Base-by-base conservation (phyloP, 139 green algal species). In the Limnomonas spitsbergensis region DNA sequence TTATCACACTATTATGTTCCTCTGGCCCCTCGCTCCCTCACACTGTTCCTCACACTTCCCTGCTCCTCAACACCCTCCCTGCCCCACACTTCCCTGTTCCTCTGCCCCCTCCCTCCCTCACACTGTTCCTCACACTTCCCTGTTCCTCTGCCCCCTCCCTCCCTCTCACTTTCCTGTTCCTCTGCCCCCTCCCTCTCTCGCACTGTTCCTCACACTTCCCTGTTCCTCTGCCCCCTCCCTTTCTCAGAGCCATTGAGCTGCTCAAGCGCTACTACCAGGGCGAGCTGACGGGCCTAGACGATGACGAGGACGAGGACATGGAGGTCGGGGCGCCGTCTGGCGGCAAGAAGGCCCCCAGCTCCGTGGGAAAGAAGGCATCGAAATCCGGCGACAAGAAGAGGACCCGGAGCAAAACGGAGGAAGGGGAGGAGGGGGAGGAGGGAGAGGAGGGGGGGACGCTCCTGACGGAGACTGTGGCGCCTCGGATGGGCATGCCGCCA, bases 401-500 rank as follows among this genome's bases (percentile, higher is more conserved):
- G 27, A 34, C 26, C 6, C 61, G 61, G 52, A 34, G 2, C 40
- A 70, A 53, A 0, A 66, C 70, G n/a, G 79, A 78, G 1, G 78
- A 34, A 34, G 71, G 32, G n/a, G 76, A 74, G 32, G 76, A 67
- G 2, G 80, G 66, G 6, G 52, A 67, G 39, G 68, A 35, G 4
- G 70, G 24, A 34, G 53, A 75, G 34, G 78, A 80, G 7, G 78
- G 29, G 2, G 79, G 54, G 27, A 82, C 66, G 31, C 85, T 98
- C 78, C 83, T 93, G 40, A 83, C 70, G 1, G 95, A 99, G 86
- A 54, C 85, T 71, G 47, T 99, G 9, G 84, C 84, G 40, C 95
- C 94, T 7, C 82, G 92, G 9, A 61, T 69, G 29, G 86, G 86
- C 0, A 91, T 99, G 80, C 94, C 95, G 27, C 96, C 96, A 2